These are phyloP conservation scores for Rhinocladiella similis DNA, from an alignment of 2,329 filamentous ascomycete genomes.

Conservation along the genomic window DNA sequence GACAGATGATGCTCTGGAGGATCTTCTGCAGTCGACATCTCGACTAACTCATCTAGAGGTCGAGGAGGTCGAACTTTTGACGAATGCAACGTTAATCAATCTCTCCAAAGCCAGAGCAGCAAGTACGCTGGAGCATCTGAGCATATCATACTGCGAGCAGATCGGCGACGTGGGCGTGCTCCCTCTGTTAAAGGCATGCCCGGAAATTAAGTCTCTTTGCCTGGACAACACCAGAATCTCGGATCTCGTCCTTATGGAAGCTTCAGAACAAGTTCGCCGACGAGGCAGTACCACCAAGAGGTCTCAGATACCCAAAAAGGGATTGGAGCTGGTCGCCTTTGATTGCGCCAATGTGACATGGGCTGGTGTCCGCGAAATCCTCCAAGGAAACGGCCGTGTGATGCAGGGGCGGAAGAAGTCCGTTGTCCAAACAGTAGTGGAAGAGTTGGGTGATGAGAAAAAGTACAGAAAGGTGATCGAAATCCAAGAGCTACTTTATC, in stretches of 20 bases:
- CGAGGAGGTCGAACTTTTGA: constrained; percentile 78
- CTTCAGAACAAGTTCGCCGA: constrained; percentile 72
- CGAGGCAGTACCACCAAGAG: constrained; percentile 56
- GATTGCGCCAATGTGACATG: constrained; percentile 92
- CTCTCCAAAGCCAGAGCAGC: constrained; percentile 77
- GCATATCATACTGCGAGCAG: constrained; percentile 85
- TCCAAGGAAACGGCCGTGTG: constrained; percentile 80
- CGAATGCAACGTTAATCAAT: constrained; percentile 71
- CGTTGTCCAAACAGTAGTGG: constrained; percentile 16
- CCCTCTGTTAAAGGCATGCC: constrained; percentile 74
- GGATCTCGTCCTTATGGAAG: constrained; percentile 81
- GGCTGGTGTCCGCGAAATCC: constrained; percentile 83
- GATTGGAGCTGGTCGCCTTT: constrained; percentile 78
- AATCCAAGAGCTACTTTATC: constrained; percentile 54
- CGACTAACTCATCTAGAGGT: constrained; percentile 82
- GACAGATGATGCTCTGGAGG: constrained; percentile 70
- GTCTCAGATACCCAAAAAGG: constrained; percentile 53
- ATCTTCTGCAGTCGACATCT: constrained; percentile 73
- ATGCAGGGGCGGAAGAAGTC: constrained; percentile 34
- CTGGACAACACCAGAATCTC: constrained; percentile 94
- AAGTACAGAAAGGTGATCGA: constrained; percentile 23
- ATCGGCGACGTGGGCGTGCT: constrained; percentile 82
- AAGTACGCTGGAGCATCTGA: constrained; percentile 71
- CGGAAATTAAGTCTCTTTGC: constrained; percentile 68
- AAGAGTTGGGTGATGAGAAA: constrained; percentile 16